Evolutionary conservation across 441 rosid genomes (phyloP).

Genomic region (Erodium moschatum): DNA sequence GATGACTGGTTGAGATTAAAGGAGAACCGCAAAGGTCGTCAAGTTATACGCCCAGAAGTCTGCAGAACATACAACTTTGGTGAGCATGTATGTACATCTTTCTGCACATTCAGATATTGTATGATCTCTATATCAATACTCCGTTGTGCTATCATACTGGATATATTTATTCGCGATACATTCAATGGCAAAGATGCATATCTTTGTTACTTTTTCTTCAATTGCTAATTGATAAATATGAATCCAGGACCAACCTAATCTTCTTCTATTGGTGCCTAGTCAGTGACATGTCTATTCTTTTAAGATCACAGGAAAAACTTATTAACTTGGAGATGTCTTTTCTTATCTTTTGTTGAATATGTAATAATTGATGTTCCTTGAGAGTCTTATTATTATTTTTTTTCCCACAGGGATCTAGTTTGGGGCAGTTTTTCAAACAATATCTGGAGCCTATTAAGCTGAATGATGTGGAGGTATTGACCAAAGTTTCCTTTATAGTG

Average conservation of each 20-base stretch:
- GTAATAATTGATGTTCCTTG: not conserved
- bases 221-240: no score
- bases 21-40: conserved; percentile 80
- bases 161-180: no score
- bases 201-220: no score
- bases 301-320: not conserved
- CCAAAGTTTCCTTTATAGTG: conserved; percentile 13
- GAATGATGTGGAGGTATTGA: conserved; percentile 64
- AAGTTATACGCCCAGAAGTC: conserved; percentile 88
- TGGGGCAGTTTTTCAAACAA: conserved; percentile 83
- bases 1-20: conserved; percentile 97
- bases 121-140: not conserved
- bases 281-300: not conserved
- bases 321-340: not conserved
- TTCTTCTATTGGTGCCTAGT: no score
- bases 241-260: no score
- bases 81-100: conserved; percentile 66
- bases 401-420: conserved; percentile 75
- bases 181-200: no score
- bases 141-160: not conserved
- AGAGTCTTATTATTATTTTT: not conserved
- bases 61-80: conserved; percentile 98
- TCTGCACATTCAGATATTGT: conserved; percentile 8
- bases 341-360: not conserved
- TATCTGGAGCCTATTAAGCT: conserved; percentile 84